These are phyloP conservation scores for Kickxella alabastrina DNA, from an alignment of 192 early-diverging fungal species.

Conservation along the genomic window DNA sequence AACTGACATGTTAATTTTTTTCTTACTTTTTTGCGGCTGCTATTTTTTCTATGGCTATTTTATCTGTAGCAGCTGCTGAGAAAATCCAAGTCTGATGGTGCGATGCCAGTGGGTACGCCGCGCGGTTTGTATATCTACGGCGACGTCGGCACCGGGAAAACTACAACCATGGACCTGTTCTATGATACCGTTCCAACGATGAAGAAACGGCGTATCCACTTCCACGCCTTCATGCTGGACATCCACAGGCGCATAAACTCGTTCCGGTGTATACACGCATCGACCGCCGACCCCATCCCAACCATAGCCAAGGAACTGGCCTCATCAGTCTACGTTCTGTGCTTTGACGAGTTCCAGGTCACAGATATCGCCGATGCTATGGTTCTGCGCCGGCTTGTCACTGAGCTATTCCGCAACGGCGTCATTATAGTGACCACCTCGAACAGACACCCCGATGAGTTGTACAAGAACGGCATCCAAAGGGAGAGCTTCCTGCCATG, in stretches of 20 bases:
- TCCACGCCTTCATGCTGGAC: slow-evolving; percentile 97
- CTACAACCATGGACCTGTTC: slow-evolving; percentile 95
- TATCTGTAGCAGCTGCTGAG: slow-evolving; percentile 33
- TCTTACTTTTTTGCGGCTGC: not conserved
- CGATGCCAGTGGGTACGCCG: slow-evolving; percentile 8
- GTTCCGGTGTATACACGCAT: slow-evolving; percentile 53
- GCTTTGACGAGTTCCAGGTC: slow-evolving; percentile 94
- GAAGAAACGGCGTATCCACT: slow-evolving; percentile 86
- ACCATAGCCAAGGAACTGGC: slow-evolving; percentile 78
- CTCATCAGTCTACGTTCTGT: slow-evolving; percentile 77
- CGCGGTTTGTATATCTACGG: slow-evolving; percentile 56
- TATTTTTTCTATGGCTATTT: too few relatives aligned
- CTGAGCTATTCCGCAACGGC: slow-evolving; percentile 76
- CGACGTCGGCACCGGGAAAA: slow-evolving; percentile 89
- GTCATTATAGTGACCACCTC: slow-evolving; percentile 91
- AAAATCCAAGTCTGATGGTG: not conserved
- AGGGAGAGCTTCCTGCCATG: slow-evolving; percentile 87
- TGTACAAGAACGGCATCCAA: slow-evolving; percentile 98
- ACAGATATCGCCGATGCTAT: slow-evolving; percentile 98
- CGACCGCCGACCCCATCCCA: slow-evolving; percentile 59
- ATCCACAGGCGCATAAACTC: slow-evolving; percentile 73
- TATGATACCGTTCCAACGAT: slow-evolving; percentile 69
- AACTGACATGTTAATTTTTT: not conserved
- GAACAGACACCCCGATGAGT: slow-evolving; percentile 85
- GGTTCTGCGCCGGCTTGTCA: slow-evolving; percentile 78